Conservation (phyloP, 345 rosid genomes). For the Gossypium longicalyx region DNA sequence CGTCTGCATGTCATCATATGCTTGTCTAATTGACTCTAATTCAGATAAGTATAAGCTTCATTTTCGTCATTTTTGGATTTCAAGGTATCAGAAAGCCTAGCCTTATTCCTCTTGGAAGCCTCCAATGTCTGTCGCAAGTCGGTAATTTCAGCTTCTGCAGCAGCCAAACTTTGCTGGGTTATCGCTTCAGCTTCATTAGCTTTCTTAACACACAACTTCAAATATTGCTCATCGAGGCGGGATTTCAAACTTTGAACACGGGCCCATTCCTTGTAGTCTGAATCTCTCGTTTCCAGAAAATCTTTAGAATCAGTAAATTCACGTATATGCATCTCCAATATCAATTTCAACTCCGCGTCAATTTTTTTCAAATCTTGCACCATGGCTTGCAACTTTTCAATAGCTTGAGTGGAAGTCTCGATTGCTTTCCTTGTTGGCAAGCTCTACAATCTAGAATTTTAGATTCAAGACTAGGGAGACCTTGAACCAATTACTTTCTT, state of each 20-base stretch:
- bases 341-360: conserved; percentile 66
- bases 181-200: conserved; percentile 96
- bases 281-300: conserved; percentile 57
- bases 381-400: conserved; percentile 14
- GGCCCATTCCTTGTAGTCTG: conserved; percentile 80
- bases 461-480: no score
- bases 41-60: conserved; percentile 84
- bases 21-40: conserved; percentile 92
- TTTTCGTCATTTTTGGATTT: conserved; percentile 86
- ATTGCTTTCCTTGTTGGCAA: no score
- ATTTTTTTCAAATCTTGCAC: conserved; percentile 62
- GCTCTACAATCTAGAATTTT: no score
- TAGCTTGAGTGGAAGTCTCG: no score
- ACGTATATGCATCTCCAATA: conserved; percentile 78
- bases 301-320: conserved; percentile 73
- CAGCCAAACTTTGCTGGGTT: conserved; percentile 87
- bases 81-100: conserved; percentile 52
- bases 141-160: conserved; percentile 97
- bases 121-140: conserved; percentile 78
- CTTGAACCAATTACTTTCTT: no score
- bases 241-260: conserved; percentile 68
- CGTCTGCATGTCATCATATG: conserved; percentile 88
- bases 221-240: conserved; percentile 74
- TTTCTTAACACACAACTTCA: conserved; percentile 81
- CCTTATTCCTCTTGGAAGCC: conserved; percentile 67